Evolutionary conservation across 2,329 filamentous ascomycete species (phyloP), one percentile per base, ranked within the genome.

Genomic region (Lachnellula hyalina): DNA sequence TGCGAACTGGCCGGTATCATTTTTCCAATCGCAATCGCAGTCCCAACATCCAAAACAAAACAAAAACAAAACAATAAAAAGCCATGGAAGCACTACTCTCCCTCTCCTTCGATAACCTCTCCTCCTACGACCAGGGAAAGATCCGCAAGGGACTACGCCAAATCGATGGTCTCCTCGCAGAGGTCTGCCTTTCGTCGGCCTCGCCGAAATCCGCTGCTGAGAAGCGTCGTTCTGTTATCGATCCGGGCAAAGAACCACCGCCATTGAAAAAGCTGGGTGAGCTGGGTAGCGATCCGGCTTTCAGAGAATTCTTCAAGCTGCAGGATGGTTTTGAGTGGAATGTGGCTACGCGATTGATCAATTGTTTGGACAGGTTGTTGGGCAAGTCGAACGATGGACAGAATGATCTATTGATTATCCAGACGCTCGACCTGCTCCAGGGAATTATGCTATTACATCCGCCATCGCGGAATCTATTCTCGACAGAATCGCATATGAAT

Each of bases 311-410:
- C 76, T 96, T 96, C 77, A 90, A 96, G 71, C 72, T 97, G 62
- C 94, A 99, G 72, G 92, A 97, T 68, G 90, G 92, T 2, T 99
- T 99, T 69, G 90, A 97, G 75, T 97, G 91, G 89, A 99, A 99
- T 74, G 90, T 97, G 53, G 87, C 90, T 14, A 85, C 90, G 73
- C 85, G 91, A 57, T 79, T 97, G 57, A 86, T 96, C 58, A 84
- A 86, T 51, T 95, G 90, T 54, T 82, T 97, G 44, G 91, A 96
- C 71, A 82, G 90, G 55, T 80, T 96, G 48, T 80, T 96, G 67
- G 90, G 90, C 45, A 90, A 90, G 75, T 85, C 86, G 51, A 86
- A 84, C 70, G 86, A 91, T 65, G 89, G 88, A 41, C 85, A 90
- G 62, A 94, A 93, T 68, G 91, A 97, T 70, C 76, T 93, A 56